Percentiles rank a stretch among this genome's conserved stretches.
Conservation (phyloP, 2,329 filamentous ascomycete genomes). For the Phyllosticta paracitricarpa region DNA sequence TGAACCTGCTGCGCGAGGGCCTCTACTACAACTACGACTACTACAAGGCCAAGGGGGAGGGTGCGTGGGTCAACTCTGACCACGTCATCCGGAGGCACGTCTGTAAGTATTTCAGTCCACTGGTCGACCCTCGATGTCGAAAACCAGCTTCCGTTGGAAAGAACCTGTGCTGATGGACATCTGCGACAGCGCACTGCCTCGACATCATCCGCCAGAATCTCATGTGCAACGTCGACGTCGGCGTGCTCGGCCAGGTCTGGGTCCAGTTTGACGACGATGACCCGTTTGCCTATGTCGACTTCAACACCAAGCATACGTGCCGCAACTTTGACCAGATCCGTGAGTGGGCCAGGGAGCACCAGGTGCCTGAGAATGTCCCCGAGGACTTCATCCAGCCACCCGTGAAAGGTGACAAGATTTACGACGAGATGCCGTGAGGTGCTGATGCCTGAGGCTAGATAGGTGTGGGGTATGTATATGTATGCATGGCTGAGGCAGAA, state of each 20-base stretch:
- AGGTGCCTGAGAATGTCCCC: conserved; percentile 37
- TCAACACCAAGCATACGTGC: conserved; percentile 51
- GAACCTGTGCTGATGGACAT: background rate
- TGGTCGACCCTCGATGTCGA: background rate
- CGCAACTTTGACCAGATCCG: conserved; percentile 46
- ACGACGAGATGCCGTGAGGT: conserved; percentile 19
- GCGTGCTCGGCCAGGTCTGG: conserved; percentile 53
- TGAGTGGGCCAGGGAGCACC: conserved; percentile 44
- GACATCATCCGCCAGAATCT: conserved; percentile 53
- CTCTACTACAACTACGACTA: conserved; percentile 51
- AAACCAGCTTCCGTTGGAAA: background rate
- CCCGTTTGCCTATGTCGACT: conserved; percentile 49
- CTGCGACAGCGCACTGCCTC: conserved; percentile 44
- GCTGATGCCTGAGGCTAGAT: background rate
- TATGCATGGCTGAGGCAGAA: conserved; percentile 12
- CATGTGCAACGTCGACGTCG: conserved; percentile 53
- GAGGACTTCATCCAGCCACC: conserved; percentile 35
- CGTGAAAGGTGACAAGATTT: conserved; percentile 21
- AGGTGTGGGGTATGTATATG: background rate
- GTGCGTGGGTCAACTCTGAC: conserved; percentile 48
- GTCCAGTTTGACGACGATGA: conserved; percentile 31
- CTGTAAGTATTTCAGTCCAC: conserved; percentile 34
- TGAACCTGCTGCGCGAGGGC: conserved; percentile 50
- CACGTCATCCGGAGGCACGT: conserved; percentile 46
- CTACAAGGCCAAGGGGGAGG: conserved; percentile 41